A percentile compares a stretch with the other conserved stretches of the same genome.
phyloP scores from a whole-genome alignment of 192 early-diverging fungal genomes.

The Coemansia sp. region DNA sequence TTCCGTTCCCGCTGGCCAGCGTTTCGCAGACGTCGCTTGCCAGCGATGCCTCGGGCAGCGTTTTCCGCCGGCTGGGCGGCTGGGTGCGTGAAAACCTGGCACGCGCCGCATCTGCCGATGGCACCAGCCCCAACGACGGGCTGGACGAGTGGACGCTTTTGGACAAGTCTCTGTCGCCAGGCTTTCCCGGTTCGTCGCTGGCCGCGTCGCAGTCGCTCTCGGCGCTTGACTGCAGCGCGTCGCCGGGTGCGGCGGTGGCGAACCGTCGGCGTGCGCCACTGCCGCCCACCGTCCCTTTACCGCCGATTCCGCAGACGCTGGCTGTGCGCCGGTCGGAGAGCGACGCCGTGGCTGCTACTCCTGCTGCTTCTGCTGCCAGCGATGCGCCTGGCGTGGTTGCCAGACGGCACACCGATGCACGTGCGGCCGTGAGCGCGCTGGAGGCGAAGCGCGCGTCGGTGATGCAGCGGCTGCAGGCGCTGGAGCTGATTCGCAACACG shows the following conservation, averaged over 20 bases:
- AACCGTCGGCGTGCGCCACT: constrained; percentile 5
- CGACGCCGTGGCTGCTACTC: not conserved
- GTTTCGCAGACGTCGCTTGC: constrained; percentile 15
- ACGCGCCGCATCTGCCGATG: not conserved
- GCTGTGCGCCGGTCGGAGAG: constrained; percentile 1
- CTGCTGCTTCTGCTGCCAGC: not conserved
- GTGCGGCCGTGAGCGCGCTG: not conserved
- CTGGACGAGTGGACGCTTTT: constrained; percentile 46
- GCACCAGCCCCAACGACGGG: constrained; percentile 6
- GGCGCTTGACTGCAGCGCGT: not conserved
- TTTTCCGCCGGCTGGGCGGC: constrained; percentile 39
- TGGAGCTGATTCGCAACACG: constrained; percentile 49
- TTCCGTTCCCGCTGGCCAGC: constrained; percentile 29
- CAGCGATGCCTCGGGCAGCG: constrained; percentile 4
- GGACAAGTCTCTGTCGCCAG: constrained; percentile 25
- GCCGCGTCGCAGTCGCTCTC: constrained; percentile 7
- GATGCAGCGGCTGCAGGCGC: constrained; percentile 28
- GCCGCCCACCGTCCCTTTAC: not conserved
- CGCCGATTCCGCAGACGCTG: not conserved
- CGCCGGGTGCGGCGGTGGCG: constrained; percentile 2
- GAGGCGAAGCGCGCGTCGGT: constrained; percentile 27
- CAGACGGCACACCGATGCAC: not conserved
- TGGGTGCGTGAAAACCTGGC: constrained; percentile 18
- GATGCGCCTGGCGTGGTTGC: not conserved
- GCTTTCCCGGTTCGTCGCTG: not conserved